These are phyloP conservation scores for Didymellaceae sp. DNA, from an alignment of 2,329 filamentous ascomycete genomes.

Conservation along the genomic window DNA sequence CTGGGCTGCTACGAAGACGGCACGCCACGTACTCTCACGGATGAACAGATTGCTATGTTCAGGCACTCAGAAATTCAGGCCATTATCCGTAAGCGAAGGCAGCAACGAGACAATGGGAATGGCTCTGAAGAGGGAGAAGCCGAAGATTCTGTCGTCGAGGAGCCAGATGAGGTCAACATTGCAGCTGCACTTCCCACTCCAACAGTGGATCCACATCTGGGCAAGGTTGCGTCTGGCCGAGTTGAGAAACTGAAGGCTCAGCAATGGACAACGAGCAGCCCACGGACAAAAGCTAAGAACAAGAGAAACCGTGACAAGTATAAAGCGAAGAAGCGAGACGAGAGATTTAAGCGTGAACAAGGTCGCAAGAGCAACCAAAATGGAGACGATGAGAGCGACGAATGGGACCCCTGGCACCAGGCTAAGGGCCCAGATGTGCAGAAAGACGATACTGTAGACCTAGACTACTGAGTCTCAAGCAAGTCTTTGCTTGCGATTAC, in stretches of 20 bases:
- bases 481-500: neutral
- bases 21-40: slow-evolving; percentile 85
- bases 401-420: slow-evolving; percentile 54
- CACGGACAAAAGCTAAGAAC: slow-evolving; percentile 33
- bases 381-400: slow-evolving; percentile 41
- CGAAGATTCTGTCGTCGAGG: slow-evolving; percentile 1
- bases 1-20: slow-evolving; percentile 89
- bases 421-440: slow-evolving; percentile 54
- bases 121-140: slow-evolving; percentile 21
- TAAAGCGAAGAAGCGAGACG: slow-evolving; percentile 33
- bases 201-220: slow-evolving; percentile 4
- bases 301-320: slow-evolving; percentile 35
- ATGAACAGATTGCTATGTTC: slow-evolving; percentile 90
- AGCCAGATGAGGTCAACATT: neutral
- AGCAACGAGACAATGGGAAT: slow-evolving; percentile 30
- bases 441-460: slow-evolving; percentile 47
- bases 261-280: slow-evolving; percentile 38
- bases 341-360: slow-evolving; percentile 26
- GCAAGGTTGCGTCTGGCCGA: slow-evolving; percentile 21
- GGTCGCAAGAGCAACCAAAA: slow-evolving; percentile 22
- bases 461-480: slow-evolving; percentile 54
- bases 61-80: slow-evolving; percentile 84
- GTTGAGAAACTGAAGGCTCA: slow-evolving; percentile 29
- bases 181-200: slow-evolving; percentile 2
- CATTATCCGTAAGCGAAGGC: slow-evolving; percentile 57